Evolutionary conservation across 371 early-diverging fungal species (phyloP).

Genomic region (Lichtheimia ornata): DNA sequence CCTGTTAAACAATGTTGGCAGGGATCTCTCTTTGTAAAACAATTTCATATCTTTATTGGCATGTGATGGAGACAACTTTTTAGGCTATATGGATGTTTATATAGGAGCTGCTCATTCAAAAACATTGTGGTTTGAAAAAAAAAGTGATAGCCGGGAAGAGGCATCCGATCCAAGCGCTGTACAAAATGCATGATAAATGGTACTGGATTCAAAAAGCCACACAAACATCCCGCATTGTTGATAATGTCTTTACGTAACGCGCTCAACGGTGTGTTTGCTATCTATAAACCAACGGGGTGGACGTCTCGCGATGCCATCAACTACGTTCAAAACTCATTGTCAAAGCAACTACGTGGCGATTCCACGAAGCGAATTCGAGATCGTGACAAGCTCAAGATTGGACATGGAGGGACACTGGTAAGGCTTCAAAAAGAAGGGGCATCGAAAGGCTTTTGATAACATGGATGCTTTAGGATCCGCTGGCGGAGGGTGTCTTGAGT

Average conservation of each 20-base stretch:
- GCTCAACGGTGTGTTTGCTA: conserved; percentile 44
- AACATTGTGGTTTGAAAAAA: no score
- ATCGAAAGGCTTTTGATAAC: not conserved
- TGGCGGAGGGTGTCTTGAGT: conserved; percentile 56
- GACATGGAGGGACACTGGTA: conserved; percentile 59
- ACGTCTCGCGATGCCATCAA: conserved; percentile 43
- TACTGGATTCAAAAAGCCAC: no score
- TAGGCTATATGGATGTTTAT: no score
- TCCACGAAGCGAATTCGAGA: conserved; percentile 9
- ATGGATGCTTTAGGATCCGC: conserved; percentile 37
- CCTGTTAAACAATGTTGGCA: no score
- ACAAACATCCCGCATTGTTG: not conserved
- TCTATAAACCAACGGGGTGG: conserved; percentile 48
- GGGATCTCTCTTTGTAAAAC: no score
- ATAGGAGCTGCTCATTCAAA: no score
- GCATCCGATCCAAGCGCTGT: no score
- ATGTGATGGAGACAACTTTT: no score
- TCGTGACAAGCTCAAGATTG: conserved; percentile 40
- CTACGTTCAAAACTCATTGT: conserved; percentile 28
- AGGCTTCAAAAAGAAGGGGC: not conserved
- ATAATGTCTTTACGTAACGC: conserved; percentile 19
- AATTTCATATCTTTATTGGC: no score
- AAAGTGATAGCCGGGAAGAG: no score
- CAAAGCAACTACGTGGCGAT: conserved; percentile 15
- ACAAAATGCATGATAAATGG: no score